Percentiles rank a stretch among this genome's conserved stretches.
Conservation (phyloP, 345 rosid species). For the Corchorus olitorius region DNA sequence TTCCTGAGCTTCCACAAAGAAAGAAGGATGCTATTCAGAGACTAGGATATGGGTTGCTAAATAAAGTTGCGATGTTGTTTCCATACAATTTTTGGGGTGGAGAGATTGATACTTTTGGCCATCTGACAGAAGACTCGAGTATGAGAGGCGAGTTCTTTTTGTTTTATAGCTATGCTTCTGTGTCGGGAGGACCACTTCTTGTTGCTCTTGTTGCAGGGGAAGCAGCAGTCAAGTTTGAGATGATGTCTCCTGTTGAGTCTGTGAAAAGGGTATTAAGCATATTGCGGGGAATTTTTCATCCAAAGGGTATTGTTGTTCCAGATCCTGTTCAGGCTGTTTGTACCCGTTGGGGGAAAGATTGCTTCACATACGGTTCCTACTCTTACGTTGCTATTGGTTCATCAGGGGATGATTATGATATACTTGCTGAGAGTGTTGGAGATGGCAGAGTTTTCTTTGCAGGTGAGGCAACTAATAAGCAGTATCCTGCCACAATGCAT, state of each 20-base stretch:
- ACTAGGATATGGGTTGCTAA: constrained; percentile 80
- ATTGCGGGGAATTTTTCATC: constrained; percentile 81
- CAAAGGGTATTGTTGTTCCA: constrained; percentile 91
- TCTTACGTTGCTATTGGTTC: constrained; percentile 90
- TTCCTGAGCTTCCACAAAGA: constrained; percentile 83
- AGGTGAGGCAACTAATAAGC: constrained; percentile 94
- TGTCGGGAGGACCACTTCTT: constrained; percentile 91
- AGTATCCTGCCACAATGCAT: constrained; percentile 98
- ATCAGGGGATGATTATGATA: constrained; percentile 95
- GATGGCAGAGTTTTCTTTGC: constrained; percentile 97
- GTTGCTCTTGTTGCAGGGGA: constrained; percentile 95
- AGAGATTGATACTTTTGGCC: constrained; percentile 91
- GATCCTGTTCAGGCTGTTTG: constrained; percentile 93
- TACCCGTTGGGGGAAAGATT: constrained; percentile 93
- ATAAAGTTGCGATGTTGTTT: constrained; percentile 91
- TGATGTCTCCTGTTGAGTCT: constrained; percentile 81
- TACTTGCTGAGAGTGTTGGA: constrained; percentile 88
- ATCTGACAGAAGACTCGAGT: constrained; percentile 72
- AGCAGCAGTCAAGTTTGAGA: constrained; percentile 83
- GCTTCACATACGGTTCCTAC: constrained; percentile 82
- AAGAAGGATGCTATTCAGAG: constrained; percentile 85
- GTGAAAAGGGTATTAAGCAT: constrained; percentile 69
- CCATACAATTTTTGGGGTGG: constrained; percentile 89
- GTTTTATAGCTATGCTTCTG: constrained; percentile 87
- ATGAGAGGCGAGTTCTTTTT: constrained; percentile 93